Evolutionary conservation across 495 filamentous ascomycete genomes (phyloP).

Genomic region (Talaromyces liani): DNA sequence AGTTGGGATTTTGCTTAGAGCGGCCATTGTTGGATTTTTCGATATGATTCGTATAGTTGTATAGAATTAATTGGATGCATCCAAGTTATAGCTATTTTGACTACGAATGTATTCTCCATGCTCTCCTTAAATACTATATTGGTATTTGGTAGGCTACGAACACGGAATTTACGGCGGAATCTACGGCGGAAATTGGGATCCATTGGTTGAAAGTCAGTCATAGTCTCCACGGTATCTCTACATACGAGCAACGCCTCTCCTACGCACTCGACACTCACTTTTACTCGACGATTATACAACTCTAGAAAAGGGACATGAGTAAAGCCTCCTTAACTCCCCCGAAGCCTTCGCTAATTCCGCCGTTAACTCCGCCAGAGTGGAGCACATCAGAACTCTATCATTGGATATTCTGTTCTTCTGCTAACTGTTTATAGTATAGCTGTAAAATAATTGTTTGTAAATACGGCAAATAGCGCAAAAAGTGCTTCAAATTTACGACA

Average conservation of each 20-base stretch:
- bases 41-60: background rate
- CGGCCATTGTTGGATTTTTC: background rate
- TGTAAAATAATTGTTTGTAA: background rate
- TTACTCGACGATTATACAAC: background rate
- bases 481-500: background rate
- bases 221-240: background rate
- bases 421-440: background rate
- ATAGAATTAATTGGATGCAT: background rate
- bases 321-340: background rate
- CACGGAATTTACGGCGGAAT: background rate
- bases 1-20: constrained; percentile 12
- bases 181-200: background rate
- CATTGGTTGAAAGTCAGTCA: background rate
- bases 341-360: background rate
- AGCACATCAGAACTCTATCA: background rate
- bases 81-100: background rate
- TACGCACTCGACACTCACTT: background rate
- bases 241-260: background rate
- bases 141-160: background rate
- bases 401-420: background rate
- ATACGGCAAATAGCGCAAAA: background rate
- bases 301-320: background rate
- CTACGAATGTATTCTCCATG: no score
- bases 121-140: background rate
- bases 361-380: background rate